Base-by-base conservation (phyloP, 768 basidiomycete species). In the Punctularia strigosozonata region DNA sequence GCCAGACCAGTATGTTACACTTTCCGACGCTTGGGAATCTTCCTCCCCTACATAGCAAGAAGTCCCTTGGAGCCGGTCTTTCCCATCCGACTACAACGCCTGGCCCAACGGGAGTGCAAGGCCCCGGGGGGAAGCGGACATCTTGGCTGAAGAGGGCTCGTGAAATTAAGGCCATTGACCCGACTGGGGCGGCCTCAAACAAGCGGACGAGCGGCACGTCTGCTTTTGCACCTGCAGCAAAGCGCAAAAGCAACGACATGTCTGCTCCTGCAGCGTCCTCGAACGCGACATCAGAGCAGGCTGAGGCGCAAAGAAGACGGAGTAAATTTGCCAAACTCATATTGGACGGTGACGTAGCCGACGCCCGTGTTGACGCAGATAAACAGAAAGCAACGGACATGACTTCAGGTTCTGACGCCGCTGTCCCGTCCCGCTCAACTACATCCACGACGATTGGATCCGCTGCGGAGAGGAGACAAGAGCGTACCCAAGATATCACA, bases 101-200 rank as follows among this genome's bases (percentile, higher is more conserved):
- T 14, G 49, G 45, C 30, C 52, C 50, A 14, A 64, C 68, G 26
- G 62, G 65, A n/a, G 55, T 58, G 4, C n/a, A n/a, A n/a, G 50
- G 59, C 17, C 52, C 56, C 20, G 63, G 55, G 7, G 74, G 72
- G 3, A 85, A 82, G 49, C 74, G 84, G 23, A 80, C 80, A 6
- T 87, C 85, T 3, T 87, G 85, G 85, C 56, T 88, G 39, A 74
- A 72, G 57, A 84, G 82, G 49, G 85, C 78, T 12, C 67, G 83
- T 25, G 80, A 83, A 50, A 76, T 68, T 19, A 80, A 80, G 46
- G 80, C 80, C 14, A 59, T 75, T 50, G 84, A 84, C 50, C 63
- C 61, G n/a, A 61, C 61, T 8, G 49, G 55, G 37, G 58, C 58
- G 42, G 43, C 42, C 14, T 45, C 32, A 10, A 36, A 8, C 21